Evolutionary conservation across 129 eudicot genomes (phyloP).

Genomic region (Centella asiatica): DNA sequence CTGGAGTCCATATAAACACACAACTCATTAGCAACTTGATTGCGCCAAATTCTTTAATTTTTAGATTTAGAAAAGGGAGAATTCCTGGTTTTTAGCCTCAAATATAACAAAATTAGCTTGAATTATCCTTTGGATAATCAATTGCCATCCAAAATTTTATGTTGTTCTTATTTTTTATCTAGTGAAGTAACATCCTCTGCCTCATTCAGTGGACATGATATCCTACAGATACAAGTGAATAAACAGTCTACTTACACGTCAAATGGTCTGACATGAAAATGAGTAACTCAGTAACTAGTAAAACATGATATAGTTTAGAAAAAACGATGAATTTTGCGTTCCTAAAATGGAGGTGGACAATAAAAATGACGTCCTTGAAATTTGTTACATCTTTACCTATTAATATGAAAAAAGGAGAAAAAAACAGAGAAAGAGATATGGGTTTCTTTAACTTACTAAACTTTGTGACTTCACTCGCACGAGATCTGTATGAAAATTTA

Average conservation of each 20-base stretch:
- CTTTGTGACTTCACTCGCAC: not conserved
- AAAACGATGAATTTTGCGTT: not conserved
- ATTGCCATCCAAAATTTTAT: too few relatives aligned
- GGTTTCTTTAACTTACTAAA: not conserved
- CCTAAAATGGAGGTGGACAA: not conserved
- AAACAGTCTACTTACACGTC: too few relatives aligned
- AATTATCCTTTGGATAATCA: too few relatives aligned
- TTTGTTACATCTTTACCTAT: too few relatives aligned
- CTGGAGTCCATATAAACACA: not conserved
- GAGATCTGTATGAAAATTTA: not conserved
- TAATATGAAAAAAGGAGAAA: too few relatives aligned
- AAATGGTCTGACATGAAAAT: too few relatives aligned
- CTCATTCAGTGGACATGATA: too few relatives aligned
- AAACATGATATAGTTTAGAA: not conserved
- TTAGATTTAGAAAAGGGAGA: too few relatives aligned
- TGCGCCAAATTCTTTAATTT: not conserved
- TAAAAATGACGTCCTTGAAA: not conserved
- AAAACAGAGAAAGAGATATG: too few relatives aligned
- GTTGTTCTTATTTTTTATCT: too few relatives aligned
- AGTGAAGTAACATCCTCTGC: too few relatives aligned
- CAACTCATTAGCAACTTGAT: not conserved
- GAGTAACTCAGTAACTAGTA: not conserved
- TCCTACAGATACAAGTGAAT: too few relatives aligned
- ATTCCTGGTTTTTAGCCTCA: not conserved
- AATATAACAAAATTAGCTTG: not conserved